phyloP scores from a whole-genome alignment of 176 grass and related monocot genomes.

The Carex pumila region DNA sequence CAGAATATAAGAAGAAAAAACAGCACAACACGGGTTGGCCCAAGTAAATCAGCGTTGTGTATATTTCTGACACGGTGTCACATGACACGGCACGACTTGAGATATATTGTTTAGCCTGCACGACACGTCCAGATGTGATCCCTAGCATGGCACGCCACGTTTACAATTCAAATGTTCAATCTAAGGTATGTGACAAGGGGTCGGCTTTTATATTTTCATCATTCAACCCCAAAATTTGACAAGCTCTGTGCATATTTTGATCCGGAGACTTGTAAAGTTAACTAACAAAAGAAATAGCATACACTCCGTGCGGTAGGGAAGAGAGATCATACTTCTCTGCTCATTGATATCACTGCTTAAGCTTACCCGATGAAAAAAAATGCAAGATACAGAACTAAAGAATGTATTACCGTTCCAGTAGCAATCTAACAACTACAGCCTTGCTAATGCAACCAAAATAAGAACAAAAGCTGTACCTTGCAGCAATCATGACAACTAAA shows the following conservation, averaged over 20 bases:
- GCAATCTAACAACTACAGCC: not conserved
- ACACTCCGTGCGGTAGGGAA: not conserved
- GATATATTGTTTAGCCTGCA: no score
- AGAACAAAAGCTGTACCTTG: constrained; percentile 18
- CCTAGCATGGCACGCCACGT: no score
- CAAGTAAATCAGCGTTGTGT: no score
- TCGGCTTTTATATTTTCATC: not conserved
- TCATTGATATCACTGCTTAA: not conserved
- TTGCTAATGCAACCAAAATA: constrained; percentile 3
- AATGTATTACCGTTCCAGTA: constrained; percentile 7
- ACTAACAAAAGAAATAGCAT: not conserved
- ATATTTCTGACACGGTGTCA: no score
- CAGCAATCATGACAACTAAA: constrained; percentile 3
- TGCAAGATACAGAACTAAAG: not conserved
- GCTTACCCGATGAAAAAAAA: not conserved
- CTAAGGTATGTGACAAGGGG: no score
- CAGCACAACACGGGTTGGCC: no score
- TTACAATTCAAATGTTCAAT: not conserved
- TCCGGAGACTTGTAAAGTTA: not conserved
- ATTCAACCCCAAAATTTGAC: not conserved
- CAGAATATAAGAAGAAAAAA: no score
- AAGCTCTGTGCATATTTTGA: not conserved
- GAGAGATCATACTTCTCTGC: not conserved
- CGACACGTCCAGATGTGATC: no score
- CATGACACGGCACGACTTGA: no score